Evolutionary conservation across 306 rosid genomes (phyloP).

Genomic region (Pyrus communis): DNA sequence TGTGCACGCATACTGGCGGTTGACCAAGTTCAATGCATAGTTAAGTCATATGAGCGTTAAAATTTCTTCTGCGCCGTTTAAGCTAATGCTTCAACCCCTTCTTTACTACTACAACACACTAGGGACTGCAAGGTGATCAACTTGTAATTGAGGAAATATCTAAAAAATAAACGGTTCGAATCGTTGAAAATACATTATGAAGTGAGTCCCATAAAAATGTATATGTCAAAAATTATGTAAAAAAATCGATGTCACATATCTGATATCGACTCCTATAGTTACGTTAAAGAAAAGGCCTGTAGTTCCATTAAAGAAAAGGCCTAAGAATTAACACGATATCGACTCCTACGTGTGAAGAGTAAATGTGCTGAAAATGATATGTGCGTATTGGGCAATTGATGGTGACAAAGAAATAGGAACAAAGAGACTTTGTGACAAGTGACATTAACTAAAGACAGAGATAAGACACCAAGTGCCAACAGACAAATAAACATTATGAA

Average conservation of each 20-base stretch:
- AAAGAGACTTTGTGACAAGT: not conserved
- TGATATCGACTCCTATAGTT: not conserved
- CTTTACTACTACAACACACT: not conserved
- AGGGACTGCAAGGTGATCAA: not conserved
- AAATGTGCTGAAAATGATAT: not conserved
- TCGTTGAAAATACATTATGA: no score
- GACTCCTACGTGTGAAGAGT: not conserved
- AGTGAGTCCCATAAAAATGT: rapidly evolving
- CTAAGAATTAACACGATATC: not conserved
- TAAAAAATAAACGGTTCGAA: rapidly evolving
- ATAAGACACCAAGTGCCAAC: not conserved
- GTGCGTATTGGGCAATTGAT: not conserved
- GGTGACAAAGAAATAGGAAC: not conserved
- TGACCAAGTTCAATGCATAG: not conserved
- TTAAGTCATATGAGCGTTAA: not conserved
- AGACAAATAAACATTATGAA: not conserved
- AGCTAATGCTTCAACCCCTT: not conserved
- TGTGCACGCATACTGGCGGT: no score
- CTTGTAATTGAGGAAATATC: no score
- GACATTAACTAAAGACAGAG: not conserved
- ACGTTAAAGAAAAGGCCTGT: not conserved
- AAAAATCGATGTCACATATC: no score
- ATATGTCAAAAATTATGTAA: no score
- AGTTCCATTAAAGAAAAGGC: not conserved
- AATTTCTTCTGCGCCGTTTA: not conserved